Conservation (phyloP, 78 protist genomes). For the Dictyostelium purpureum region DNA sequence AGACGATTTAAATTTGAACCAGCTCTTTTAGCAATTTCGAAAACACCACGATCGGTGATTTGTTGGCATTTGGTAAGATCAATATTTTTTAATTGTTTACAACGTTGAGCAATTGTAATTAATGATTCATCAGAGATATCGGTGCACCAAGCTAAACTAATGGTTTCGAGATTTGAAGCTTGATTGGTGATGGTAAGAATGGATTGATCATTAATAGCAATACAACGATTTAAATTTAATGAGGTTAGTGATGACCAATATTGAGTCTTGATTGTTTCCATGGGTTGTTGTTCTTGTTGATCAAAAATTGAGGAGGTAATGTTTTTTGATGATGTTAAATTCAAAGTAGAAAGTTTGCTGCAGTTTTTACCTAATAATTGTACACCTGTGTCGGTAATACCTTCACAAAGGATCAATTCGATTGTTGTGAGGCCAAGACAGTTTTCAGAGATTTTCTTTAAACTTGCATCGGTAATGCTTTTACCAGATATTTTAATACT, state of each 20-base stretch:
- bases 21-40: constrained; percentile 18
- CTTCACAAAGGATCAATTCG: constrained; percentile 41
- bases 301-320: constrained; percentile 21
- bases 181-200: constrained; percentile 24
- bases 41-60: constrained; percentile 23
- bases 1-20: not conserved
- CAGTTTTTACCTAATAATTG: constrained; percentile 14
- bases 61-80: constrained; percentile 58
- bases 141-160: constrained; percentile 39
- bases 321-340: constrained; percentile 44
- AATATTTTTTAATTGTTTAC: constrained; percentile 15
- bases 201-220: constrained; percentile 25
- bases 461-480: constrained; percentile 3
- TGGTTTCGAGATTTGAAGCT: constrained; percentile 23
- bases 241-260: not conserved
- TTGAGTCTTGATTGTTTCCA: too few species aligned
- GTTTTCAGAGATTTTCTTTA: constrained; percentile 23
- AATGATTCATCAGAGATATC: constrained; percentile 63
- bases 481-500: constrained; percentile 38
- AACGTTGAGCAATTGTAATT: constrained; percentile 33
- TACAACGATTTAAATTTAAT: constrained; percentile 53
- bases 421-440: not conserved
- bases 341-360: not conserved
- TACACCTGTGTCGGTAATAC: constrained; percentile 52
- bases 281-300: not conserved